phyloP scores from a whole-genome alignment of 1,284 basidiomycete genomes.

The Ceratobasidium sp. region DNA sequence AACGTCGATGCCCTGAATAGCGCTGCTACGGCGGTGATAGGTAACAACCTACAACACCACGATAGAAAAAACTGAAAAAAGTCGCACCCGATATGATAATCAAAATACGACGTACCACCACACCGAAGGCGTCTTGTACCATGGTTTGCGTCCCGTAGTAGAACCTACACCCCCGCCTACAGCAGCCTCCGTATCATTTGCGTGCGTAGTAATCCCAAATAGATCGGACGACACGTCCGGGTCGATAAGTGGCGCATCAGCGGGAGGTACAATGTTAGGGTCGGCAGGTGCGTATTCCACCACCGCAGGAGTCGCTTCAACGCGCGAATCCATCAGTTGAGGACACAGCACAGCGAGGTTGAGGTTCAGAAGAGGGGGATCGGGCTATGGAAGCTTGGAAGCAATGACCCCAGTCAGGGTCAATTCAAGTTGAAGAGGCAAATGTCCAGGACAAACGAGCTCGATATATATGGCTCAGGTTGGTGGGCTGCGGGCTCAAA shows the following conservation, averaged over 20 bases:
- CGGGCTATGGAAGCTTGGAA: not conserved
- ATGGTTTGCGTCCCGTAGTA: slow-evolving; percentile 1
- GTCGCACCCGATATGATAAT: not conserved
- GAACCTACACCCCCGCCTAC: not conserved
- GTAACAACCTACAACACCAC: slow-evolving; percentile 38
- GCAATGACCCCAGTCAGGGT: slow-evolving; percentile 3
- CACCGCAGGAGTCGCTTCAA: not conserved
- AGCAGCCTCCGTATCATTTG: not conserved
- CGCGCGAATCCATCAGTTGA: not conserved
- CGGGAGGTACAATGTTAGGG: slow-evolving; percentile 29
- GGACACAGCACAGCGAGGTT: not conserved
- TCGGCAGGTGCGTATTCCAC: slow-evolving; percentile 17
- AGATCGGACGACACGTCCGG: slow-evolving; percentile 8
- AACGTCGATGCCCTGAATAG: slow-evolving; percentile 43
- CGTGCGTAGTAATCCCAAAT: not conserved
- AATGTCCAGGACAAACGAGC: no score
- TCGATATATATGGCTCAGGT: not conserved
- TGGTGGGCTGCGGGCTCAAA: not conserved
- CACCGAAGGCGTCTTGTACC: slow-evolving; percentile 43
- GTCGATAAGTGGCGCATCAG: slow-evolving; percentile 12
- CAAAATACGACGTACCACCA: slow-evolving; percentile 41
- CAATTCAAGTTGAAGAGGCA: not conserved
- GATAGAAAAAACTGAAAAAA: not conserved
- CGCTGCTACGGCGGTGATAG: slow-evolving; percentile 42
- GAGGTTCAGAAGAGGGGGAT: not conserved